Conservation (phyloP, 116 monocot genomes). For the Dioscorea cayenensis region DNA sequence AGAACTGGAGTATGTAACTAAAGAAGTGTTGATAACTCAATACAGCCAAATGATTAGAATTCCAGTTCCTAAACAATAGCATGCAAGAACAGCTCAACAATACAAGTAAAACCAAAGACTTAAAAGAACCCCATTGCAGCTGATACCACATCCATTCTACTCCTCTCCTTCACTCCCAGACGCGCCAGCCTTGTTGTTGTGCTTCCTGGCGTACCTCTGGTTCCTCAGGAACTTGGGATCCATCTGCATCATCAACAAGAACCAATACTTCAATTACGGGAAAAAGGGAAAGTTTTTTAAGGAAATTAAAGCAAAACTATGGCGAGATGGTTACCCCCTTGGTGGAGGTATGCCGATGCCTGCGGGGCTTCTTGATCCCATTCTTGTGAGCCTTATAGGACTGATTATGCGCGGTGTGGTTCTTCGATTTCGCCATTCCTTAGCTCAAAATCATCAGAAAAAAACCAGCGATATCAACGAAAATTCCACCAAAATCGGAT, state of each 20-base stretch:
- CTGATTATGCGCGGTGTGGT: conserved; percentile 89
- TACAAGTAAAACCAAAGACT: too few relatives aligned
- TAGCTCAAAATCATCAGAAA: background rate
- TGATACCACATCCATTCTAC: conserved; percentile 6
- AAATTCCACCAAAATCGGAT: background rate
- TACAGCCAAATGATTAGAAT: too few relatives aligned
- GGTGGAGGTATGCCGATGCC: conserved; percentile 64
- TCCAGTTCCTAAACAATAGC: too few relatives aligned
- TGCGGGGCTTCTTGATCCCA: conserved; percentile 80
- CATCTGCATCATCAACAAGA: conserved; percentile 34
- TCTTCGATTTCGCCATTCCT: conserved; percentile 85
- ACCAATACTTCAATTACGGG: background rate
- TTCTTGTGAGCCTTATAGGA: conserved; percentile 83
- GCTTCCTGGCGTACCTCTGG: conserved; percentile 82
- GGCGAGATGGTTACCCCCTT: conserved; percentile 42
- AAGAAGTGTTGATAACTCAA: too few relatives aligned
- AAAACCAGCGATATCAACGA: background rate
- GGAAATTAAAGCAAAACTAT: background rate
- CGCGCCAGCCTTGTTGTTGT: conserved; percentile 47
- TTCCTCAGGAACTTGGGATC: conserved; percentile 80
- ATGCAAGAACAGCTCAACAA: too few relatives aligned
- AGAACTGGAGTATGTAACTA: too few relatives aligned
- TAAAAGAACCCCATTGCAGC: too few relatives aligned
- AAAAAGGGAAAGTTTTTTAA: background rate
- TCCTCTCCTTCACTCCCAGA: conserved; percentile 20